A percentile compares a stretch with the other conserved stretches of the same genome.
Evolutionary conservation across 2,329 filamentous ascomycete species (phyloP).

Genomic region (Fusarium veterinarium): DNA sequence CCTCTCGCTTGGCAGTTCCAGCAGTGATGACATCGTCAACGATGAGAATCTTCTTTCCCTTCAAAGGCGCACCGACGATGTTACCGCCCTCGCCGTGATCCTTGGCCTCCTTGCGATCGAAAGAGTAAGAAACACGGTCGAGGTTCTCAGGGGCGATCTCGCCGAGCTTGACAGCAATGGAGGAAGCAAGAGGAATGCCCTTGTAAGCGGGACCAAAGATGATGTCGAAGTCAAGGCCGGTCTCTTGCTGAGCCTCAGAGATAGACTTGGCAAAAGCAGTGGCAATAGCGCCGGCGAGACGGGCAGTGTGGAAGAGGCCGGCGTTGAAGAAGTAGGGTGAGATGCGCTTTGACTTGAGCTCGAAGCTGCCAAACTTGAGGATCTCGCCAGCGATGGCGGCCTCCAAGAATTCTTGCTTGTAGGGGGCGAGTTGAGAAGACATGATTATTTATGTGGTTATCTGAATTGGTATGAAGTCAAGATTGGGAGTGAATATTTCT

Average conservation of each 20-base stretch:
- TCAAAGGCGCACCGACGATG: slow-evolving; percentile 88
- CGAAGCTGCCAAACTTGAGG: slow-evolving; percentile 85
- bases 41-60: slow-evolving; percentile 87
- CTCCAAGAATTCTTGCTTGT: slow-evolving; percentile 79
- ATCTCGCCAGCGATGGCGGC: slow-evolving; percentile 75
- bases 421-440: slow-evolving; percentile 63
- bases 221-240: slow-evolving; percentile 76
- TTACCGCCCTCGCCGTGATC: slow-evolving; percentile 94
- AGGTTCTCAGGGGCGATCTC: slow-evolving; percentile 75
- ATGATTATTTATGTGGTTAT: slow-evolving; percentile 44
- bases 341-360: slow-evolving; percentile 89
- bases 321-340: slow-evolving; percentile 99
- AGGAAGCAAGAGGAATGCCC: slow-evolving; percentile 89
- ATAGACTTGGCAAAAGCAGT: slow-evolving; percentile 82
- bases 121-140: slow-evolving; percentile 81
- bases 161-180: slow-evolving; percentile 80
- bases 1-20: slow-evolving; percentile 92
- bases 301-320: slow-evolving; percentile 85
- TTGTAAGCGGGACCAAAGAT: slow-evolving; percentile 97
- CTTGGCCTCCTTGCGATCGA: slow-evolving; percentile 97
- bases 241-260: slow-evolving; percentile 57
- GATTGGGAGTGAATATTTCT: background rate
- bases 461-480: background rate
- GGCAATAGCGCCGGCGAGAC: slow-evolving; percentile 80
- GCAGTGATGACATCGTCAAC: slow-evolving; percentile 98